A percentile compares a stretch with the other conserved stretches of the same genome.
Conservation (phyloP, 2,329 filamentous ascomycete genomes). For the Davidsoniella neocaledoniae region DNA sequence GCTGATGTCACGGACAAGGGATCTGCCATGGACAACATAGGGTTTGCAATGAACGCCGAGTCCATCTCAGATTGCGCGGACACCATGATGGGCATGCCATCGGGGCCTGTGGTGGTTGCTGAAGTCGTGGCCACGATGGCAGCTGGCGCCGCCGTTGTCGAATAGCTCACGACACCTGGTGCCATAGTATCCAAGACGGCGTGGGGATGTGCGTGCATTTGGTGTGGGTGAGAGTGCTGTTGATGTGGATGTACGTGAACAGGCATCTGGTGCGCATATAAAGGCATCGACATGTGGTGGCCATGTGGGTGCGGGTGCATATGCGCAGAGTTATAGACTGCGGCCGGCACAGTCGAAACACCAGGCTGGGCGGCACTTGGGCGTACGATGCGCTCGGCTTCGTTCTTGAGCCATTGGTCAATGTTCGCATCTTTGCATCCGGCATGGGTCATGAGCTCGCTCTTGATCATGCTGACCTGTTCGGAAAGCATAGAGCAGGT, state of each 20-base stretch:
- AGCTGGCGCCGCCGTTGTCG: not conserved
- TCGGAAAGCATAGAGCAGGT: slow-evolving; percentile 26
- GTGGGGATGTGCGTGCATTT: too few species aligned
- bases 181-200: not conserved
- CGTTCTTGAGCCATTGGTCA: slow-evolving; percentile 34
- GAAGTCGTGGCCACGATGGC: not conserved
- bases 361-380: slow-evolving; percentile 5
- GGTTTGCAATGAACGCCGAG: too few species aligned
- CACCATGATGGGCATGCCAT: not conserved
- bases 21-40: too few species aligned
- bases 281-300: not conserved
- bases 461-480: slow-evolving; percentile 32
- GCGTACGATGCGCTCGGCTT: slow-evolving; percentile 32
- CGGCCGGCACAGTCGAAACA: not conserved
- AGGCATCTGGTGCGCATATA: slow-evolving; percentile 6
- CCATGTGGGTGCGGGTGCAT: not conserved
- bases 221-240: not conserved
- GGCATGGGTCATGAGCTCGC: slow-evolving; percentile 34
- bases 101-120: not conserved
- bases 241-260: not conserved
- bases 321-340: not conserved
- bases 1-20: not conserved
- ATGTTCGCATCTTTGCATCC: slow-evolving; percentile 36
- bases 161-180: not conserved
- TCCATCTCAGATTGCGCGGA: not conserved